phyloP scores from a whole-genome alignment of 179 eudicot species.

The Vitellaria paradoxa region DNA sequence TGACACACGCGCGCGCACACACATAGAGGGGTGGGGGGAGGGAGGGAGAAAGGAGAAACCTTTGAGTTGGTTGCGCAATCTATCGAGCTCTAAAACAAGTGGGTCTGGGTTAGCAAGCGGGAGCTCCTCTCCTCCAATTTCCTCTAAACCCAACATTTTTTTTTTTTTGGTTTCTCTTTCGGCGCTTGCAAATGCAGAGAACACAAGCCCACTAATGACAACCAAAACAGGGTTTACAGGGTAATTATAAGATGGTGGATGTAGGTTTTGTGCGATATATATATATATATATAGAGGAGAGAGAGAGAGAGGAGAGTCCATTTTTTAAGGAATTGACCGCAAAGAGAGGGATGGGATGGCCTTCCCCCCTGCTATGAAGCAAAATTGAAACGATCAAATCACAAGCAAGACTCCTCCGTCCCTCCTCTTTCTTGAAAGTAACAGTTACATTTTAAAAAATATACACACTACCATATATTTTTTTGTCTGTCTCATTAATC shows the following conservation, averaged over 20 bases:
- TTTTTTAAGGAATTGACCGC: conserved; percentile 52
- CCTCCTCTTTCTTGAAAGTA: conserved; percentile 24
- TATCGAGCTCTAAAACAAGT: conserved; percentile 63
- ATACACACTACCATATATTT: background rate
- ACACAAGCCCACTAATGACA: background rate
- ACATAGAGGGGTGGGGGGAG: too few relatives aligned
- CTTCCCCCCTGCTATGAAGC: conserved; percentile 28
- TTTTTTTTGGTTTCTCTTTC: background rate
- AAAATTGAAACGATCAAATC: conserved; percentile 25
- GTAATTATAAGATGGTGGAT: conserved; percentile 17
- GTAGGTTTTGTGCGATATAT: conserved; percentile 14
- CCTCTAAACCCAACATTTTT: conserved; percentile 35
- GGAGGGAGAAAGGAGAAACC: conserved; percentile 36
- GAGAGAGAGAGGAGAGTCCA: conserved; percentile 25
- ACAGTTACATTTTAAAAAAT: conserved; percentile 22
- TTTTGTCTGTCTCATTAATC: conserved; percentile 8
- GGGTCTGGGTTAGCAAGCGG: conserved; percentile 56
- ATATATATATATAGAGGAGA: conserved; percentile 2
- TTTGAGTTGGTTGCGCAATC: conserved; percentile 70
- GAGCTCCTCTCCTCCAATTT: conserved; percentile 25
- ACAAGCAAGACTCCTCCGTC: conserved; percentile 30
- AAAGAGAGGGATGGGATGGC: conserved; percentile 29
- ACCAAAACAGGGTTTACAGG: conserved; percentile 16
- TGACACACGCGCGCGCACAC: too few relatives aligned
- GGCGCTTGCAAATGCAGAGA: conserved; percentile 9